Evolutionary conservation across 1,284 basidiomycete genomes (phyloP).

Genomic region (Moniliophthora roreri): DNA sequence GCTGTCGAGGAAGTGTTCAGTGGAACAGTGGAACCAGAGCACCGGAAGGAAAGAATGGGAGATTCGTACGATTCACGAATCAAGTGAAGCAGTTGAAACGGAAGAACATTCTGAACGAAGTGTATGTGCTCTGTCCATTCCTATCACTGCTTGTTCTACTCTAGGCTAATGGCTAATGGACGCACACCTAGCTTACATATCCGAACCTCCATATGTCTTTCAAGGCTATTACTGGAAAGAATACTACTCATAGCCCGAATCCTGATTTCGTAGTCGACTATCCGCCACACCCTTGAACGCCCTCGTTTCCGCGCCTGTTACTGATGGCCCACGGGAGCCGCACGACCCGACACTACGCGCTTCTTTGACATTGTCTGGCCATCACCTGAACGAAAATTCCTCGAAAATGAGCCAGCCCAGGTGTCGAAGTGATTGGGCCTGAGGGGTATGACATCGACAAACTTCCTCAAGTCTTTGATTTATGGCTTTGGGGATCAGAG

Average conservation of each 20-base stretch:
- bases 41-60: conserved; percentile 42
- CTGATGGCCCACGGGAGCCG: conserved; percentile 32
- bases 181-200: conserved; percentile 43
- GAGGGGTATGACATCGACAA: conserved; percentile 22
- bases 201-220: conserved; percentile 47
- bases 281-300: conserved; percentile 35
- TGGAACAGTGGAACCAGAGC: neutral
- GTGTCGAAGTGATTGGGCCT: conserved; percentile 28
- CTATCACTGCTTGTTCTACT: neutral
- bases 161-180: conserved; percentile 37
- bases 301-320: conserved; percentile 35
- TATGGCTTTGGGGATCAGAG: conserved; percentile 33
- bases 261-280: conserved; percentile 20
- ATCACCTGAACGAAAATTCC: conserved; percentile 21
- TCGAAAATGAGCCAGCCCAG: conserved; percentile 30
- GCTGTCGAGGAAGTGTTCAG: neutral
- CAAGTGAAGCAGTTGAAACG: conserved; percentile 39
- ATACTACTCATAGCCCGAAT: conserved; percentile 33
- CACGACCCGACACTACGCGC: conserved; percentile 34
- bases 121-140: conserved; percentile 27
- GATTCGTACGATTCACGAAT: conserved; percentile 43
- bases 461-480: conserved; percentile 34
- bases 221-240: conserved; percentile 39
- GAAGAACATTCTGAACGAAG: conserved; percentile 46
- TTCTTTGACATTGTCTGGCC: conserved; percentile 39